Conservation (phyloP, 106 monocot species). For the Dioscorea alata region DNA sequence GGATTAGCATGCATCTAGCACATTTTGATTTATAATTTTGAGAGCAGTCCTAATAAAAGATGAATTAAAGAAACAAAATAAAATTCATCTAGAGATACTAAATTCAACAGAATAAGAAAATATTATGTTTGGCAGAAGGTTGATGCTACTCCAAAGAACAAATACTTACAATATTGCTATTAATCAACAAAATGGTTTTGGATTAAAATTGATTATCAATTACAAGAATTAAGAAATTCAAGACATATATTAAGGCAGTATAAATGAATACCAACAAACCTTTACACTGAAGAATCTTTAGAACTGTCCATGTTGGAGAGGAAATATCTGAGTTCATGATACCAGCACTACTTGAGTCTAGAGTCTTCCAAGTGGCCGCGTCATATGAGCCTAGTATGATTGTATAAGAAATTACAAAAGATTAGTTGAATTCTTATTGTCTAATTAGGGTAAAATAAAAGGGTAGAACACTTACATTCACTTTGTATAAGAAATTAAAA, state of each 20-base stretch:
- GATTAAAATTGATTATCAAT: neutral
- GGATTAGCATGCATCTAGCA: neutral
- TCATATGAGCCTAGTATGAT: conserved; percentile 17
- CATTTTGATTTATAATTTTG: neutral
- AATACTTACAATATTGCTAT: neutral
- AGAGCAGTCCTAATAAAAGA: neutral
- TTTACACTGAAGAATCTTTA: conserved; percentile 35
- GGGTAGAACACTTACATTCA: neutral
- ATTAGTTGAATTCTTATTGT: neutral
- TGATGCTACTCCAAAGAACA: too few relatives aligned
- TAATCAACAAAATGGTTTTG: neutral
- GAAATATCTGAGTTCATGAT: conserved; percentile 31
- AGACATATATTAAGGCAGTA: neutral
- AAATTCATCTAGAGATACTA: neutral
- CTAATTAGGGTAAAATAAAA: neutral
- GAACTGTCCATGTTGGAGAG: conserved; percentile 28
- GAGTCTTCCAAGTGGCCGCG: conserved; percentile 36
- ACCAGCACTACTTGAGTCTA: conserved; percentile 42
- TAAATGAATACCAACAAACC: conserved; percentile 25
- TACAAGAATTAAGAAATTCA: neutral
- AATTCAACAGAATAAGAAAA: too few relatives aligned
- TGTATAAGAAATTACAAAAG: neutral
- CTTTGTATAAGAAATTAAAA: neutral
- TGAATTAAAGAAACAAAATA: neutral
- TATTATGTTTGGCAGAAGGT: too few relatives aligned